Evolutionary conservation across 352 stramenopile genomes (phyloP).

Genomic region (Globisporangium barbulae): DNA sequence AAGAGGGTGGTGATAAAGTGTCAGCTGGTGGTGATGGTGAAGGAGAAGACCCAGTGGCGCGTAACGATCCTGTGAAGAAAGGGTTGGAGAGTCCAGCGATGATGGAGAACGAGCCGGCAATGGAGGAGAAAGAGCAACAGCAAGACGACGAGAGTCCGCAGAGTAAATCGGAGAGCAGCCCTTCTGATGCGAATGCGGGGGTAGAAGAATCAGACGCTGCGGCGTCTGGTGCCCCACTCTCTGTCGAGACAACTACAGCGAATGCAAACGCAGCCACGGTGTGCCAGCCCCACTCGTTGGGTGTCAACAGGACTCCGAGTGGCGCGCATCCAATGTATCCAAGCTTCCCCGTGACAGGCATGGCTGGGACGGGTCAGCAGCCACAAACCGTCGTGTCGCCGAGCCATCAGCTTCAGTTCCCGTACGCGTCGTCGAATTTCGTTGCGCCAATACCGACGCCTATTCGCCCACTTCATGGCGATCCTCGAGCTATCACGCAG

Average conservation of each 20-base stretch:
- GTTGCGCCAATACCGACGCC: slow-evolving; percentile 63
- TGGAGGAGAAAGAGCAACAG: neutral
- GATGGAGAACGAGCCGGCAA: neutral
- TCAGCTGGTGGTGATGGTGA: neutral
- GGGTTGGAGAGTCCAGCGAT: neutral
- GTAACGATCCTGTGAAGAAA: neutral
- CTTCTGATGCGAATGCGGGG: neutral
- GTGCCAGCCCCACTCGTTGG: neutral
- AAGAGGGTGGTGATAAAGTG: neutral
- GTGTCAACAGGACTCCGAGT: slow-evolving; percentile 6
- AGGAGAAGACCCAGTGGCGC: neutral
- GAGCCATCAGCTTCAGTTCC: slow-evolving; percentile 38
- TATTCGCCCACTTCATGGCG: slow-evolving; percentile 66
- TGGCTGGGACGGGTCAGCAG: slow-evolving; percentile 3
- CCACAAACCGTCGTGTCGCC: slow-evolving; percentile 6
- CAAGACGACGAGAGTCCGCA: neutral
- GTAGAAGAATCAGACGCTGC: neutral
- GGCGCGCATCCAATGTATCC: slow-evolving; percentile 18
- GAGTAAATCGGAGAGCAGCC: neutral
- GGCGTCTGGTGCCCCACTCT: neutral
- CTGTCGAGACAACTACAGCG: slow-evolving; percentile 2
- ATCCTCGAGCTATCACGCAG: slow-evolving; percentile 44
- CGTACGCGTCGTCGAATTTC: slow-evolving; percentile 62
- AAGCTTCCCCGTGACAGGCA: slow-evolving; percentile 10
- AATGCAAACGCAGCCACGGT: slow-evolving; percentile 1